Conservation (phyloP, 306 rosid species). For the Erythrophleum fordii region DNA sequence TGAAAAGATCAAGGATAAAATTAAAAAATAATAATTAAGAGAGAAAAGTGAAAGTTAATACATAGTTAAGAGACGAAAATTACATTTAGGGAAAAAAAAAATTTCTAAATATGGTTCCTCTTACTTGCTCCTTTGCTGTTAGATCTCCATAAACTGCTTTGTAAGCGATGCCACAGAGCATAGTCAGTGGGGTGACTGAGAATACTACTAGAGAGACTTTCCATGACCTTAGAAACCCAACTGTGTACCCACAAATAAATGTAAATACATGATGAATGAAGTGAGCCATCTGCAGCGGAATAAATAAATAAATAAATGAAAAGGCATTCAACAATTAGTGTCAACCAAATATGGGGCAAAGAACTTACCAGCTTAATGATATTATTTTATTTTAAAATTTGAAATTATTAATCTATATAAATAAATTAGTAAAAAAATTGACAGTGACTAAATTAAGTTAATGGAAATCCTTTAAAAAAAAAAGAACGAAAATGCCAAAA, state of each 20-base stretch:
- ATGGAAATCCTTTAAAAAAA: background rate
- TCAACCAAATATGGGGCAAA: no score
- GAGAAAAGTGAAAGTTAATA: no score
- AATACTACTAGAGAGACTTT: constrained; percentile 75
- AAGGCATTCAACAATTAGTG: background rate
- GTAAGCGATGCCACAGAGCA: constrained; percentile 82
- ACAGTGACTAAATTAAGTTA: background rate
- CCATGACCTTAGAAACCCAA: constrained; percentile 86
- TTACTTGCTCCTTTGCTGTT: constrained; percentile 82
- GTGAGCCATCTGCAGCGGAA: constrained; percentile 85
- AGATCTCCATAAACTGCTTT: constrained; percentile 87
- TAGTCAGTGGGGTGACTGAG: constrained; percentile 82
- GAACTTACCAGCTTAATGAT: background rate
- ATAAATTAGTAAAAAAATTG: background rate
- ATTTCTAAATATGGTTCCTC: constrained; percentile 18
- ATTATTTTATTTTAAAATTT: background rate
- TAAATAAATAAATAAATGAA: no score
- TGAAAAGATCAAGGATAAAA: no score
- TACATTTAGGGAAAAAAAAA: no score
- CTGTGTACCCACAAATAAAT: constrained; percentile 80
- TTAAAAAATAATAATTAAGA: no score
- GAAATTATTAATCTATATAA: background rate
- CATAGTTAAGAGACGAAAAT: no score
- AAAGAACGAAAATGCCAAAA: background rate
- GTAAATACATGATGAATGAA: constrained; percentile 77